Percentiles rank a stretch among this genome's conserved stretches.
Conservation (phyloP, 2,329 filamentous ascomycete species). For the Macroventuria anomochaeta region DNA sequence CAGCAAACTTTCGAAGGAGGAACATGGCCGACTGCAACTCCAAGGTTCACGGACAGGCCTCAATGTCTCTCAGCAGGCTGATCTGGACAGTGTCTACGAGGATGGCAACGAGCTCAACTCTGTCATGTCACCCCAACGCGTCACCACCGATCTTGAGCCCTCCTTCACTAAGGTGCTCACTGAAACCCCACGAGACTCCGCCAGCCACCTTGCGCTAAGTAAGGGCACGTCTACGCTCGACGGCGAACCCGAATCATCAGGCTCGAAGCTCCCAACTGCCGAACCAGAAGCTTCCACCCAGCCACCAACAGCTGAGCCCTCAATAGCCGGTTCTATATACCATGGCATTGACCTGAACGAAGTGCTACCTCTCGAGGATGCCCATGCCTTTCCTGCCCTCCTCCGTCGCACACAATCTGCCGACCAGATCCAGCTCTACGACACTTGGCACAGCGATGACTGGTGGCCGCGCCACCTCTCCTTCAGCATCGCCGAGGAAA, state of each 20-base stretch:
- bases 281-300: slow-evolving; percentile 36
- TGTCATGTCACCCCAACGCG: slow-evolving; percentile 23
- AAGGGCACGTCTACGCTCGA: slow-evolving; percentile 24
- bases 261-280: slow-evolving; percentile 16
- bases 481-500: slow-evolving; percentile 77
- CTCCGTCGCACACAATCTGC: slow-evolving; percentile 70
- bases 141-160: slow-evolving; percentile 28
- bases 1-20: slow-evolving; percentile 48
- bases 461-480: slow-evolving; percentile 76
- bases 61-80: slow-evolving; percentile 16
- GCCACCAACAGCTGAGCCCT: slow-evolving; percentile 57
- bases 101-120: slow-evolving; percentile 21
- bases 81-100: slow-evolving; percentile 18
- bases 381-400: slow-evolving; percentile 56
- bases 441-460: slow-evolving; percentile 59
- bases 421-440: slow-evolving; percentile 37
- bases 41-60: slow-evolving; percentile 25
- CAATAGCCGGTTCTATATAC: slow-evolving; percentile 64
- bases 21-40: slow-evolving; percentile 34
- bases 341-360: slow-evolving; percentile 63
- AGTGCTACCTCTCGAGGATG: slow-evolving; percentile 52
- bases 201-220: slow-evolving; percentile 27
- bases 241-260: slow-evolving; percentile 27
- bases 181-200: slow-evolving; percentile 43
- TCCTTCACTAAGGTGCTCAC: slow-evolving; percentile 44